Evolutionary conservation across 371 early-diverging fungal species (phyloP), one percentile per base, ranked within the genome.

Genomic region (Batrachochytrium dendrobatidis): DNA sequence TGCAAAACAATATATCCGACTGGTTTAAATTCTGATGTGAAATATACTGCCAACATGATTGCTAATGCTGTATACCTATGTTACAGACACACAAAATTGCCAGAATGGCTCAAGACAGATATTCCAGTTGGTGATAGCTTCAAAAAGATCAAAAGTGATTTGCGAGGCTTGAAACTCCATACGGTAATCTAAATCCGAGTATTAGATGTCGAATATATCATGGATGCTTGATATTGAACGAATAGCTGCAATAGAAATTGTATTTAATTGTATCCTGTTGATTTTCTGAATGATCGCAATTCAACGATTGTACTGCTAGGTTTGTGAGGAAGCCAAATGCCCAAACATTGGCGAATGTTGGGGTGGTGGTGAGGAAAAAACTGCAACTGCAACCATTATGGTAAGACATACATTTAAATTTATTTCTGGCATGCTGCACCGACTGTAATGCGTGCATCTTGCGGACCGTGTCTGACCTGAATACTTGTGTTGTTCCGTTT

Each of bases 311-410:
- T 39, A 39, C 20, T 20, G 39, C 20, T 30, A 74, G 76, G 90
- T 91, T 20, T 92, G 93, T 70, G 93, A 92, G 68, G 97, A 97
- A 66, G 97, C 98, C 18, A 81, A 88, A 66, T 98, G 98, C 73
- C 98, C 98, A 20, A 98, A 98, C 77, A 90, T 97, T 69, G 89
- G 92, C 51, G 95, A 94, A 67, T 98, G 98, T 75, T 97, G 97
- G 98, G 95, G 96, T 55, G 97, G 95, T 30, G 90, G 94, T 56
- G 93, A 95, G 66, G 86, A 89, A 69, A 83, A 88, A 56, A 95
- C 95, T 10, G 95, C 98, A 1, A 98, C 98, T 0, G 98, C 98
- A 0, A 98, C 98, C 10, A 96, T 98, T 61, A 98, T 96, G 96
- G 84, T 83, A 67, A 10, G 31, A 29, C 7, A n/a, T n/a, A n/a